Conservation (phyloP, 345 rosid species). For the Lepidium africanum region DNA sequence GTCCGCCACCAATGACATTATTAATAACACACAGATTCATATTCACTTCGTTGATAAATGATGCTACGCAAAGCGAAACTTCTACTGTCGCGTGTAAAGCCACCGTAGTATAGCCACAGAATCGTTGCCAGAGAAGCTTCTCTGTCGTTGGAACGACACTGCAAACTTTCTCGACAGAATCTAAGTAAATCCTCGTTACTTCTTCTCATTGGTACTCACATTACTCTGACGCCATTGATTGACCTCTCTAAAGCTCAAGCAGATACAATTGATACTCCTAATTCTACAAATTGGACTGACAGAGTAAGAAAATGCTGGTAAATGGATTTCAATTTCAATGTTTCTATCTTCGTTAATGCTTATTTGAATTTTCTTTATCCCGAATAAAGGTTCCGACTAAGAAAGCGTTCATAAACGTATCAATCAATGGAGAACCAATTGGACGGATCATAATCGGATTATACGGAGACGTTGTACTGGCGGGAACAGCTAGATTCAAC, state of each 20-base stretch:
- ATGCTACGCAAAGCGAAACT: constrained; percentile 39
- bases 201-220: constrained; percentile 42
- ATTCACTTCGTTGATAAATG: not conserved
- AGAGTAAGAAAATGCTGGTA: constrained; percentile 9
- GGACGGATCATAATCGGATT: constrained; percentile 76
- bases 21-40: not conserved
- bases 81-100: constrained; percentile 19
- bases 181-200: constrained; percentile 55
- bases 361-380: not conserved
- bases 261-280: constrained; percentile 25
- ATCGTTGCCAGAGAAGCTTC: constrained; percentile 10
- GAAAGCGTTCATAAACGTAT: constrained; percentile 66
- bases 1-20: not conserved
- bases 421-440: constrained; percentile 59
- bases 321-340: not conserved
- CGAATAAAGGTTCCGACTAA: constrained; percentile 25
- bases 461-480: constrained; percentile 49
- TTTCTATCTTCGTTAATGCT: not conserved
- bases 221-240: constrained; percentile 32
- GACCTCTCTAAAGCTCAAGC: constrained; percentile 35
- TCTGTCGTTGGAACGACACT: constrained; percentile 22
- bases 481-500: constrained; percentile 56
- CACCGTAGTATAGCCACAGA: constrained; percentile 17
- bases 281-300: constrained; percentile 23
- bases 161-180: constrained; percentile 55